phyloP scores from a whole-genome alignment of 83 land plant genomes.

The Picea abies region DNA sequence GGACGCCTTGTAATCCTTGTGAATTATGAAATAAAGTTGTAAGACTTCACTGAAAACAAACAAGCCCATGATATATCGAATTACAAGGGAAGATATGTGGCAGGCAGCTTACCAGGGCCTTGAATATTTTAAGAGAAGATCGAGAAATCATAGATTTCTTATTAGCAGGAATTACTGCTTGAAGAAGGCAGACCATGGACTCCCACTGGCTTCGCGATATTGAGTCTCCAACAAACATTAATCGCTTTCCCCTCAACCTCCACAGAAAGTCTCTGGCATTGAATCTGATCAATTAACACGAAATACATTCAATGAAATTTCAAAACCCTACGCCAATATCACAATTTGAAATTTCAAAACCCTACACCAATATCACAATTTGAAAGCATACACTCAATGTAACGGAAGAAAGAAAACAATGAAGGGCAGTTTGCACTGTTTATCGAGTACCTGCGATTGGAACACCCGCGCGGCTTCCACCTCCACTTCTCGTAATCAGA shows the following conservation, averaged over 20 bases:
- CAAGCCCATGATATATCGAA: no score
- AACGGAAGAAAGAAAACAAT: not conserved
- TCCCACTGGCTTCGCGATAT: not conserved
- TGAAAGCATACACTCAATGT: no score
- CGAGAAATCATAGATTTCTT: not conserved
- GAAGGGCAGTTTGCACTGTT: not conserved
- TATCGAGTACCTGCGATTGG: slow-evolving; percentile 55
- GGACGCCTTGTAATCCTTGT: slow-evolving; percentile 9
- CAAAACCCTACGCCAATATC: no score
- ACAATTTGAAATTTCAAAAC: no score
- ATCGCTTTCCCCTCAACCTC: slow-evolving; percentile 1
- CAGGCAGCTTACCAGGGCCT: not conserved
- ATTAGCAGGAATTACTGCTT: not conserved
- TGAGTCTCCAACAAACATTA: not conserved
- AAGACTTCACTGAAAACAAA: no score
- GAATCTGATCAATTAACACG: not conserved
- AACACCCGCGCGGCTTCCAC: slow-evolving; percentile 53
- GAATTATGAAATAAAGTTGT: no score
- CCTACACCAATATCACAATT: no score
- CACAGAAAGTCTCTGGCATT: not conserved
- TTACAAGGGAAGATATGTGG: no score
- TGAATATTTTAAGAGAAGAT: not conserved
- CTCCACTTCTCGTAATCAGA: slow-evolving; percentile 62
- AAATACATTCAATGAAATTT: no score
- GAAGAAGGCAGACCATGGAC: not conserved